phyloP scores from a whole-genome alignment of 2,329 filamentous ascomycete species.

The Aspergillus sp. region DNA sequence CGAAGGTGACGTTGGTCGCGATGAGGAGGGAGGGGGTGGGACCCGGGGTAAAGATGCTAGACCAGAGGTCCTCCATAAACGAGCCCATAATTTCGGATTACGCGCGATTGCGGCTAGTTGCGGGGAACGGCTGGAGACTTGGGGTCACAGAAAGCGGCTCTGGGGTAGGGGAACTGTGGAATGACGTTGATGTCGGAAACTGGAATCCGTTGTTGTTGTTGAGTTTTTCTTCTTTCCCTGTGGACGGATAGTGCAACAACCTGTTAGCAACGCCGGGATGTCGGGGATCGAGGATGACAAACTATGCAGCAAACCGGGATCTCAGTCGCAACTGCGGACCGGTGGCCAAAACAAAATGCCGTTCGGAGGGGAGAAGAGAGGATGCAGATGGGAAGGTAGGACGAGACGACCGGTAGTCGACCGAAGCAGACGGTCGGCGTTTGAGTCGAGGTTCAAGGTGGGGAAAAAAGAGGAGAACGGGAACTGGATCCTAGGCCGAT shows the following conservation, averaged over 20 bases:
- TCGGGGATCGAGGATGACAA: neutral
- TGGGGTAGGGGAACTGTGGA: neutral
- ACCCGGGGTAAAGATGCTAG: constrained; percentile 90
- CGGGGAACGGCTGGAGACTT: constrained; percentile 3
- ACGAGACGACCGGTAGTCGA: constrained; percentile 1
- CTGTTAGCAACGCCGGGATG: neutral
- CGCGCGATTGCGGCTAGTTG: constrained; percentile 5
- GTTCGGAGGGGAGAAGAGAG: neutral
- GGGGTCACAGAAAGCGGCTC: neutral
- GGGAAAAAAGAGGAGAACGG: constrained; percentile 12
- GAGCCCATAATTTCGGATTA: constrained; percentile 39
- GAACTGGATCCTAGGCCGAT: constrained; percentile 13
- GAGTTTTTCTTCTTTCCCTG: neutral
- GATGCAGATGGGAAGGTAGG: neutral
- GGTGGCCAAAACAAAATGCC: neutral
- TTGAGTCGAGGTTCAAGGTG: constrained; percentile 13
- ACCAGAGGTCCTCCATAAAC: constrained; percentile 77
- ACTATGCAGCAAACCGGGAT: neutral
- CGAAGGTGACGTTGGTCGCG: constrained; percentile 89
- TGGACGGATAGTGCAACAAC: neutral
- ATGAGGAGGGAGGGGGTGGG: constrained; percentile 83
- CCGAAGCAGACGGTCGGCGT: constrained; percentile 15
- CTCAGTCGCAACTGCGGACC: neutral
- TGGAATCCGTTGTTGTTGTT: constrained; percentile 14
- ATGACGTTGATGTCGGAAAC: constrained; percentile 19